Evolutionary conservation across 2,329 filamentous ascomycete genomes (phyloP).

Genomic region (Nothophaeocryptopus gaeumannii): DNA sequence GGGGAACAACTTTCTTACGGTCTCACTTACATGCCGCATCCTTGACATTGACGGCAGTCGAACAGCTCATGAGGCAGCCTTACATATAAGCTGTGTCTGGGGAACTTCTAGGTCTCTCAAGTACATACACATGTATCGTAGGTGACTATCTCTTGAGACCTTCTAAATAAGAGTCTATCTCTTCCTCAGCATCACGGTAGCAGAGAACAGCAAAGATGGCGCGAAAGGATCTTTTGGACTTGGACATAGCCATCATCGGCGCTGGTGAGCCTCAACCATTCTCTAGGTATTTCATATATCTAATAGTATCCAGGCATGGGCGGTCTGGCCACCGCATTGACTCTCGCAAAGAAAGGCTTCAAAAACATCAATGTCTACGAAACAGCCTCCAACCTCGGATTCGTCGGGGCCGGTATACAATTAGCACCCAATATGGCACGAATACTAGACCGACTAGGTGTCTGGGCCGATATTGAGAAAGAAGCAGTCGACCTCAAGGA

Average conservation of each 20-base stretch:
- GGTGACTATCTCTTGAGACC: too few relatives aligned
- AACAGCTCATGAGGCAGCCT: too few relatives aligned
- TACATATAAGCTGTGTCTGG: too few relatives aligned
- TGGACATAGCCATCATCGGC: slow-evolving; percentile 37
- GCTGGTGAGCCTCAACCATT: slow-evolving; percentile 26
- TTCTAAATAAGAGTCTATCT: too few relatives aligned
- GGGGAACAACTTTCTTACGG: slow-evolving; percentile 8
- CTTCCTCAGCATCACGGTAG: too few relatives aligned
- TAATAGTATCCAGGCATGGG: slow-evolving; percentile 63
- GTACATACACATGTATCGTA: too few relatives aligned
- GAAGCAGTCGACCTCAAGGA: slow-evolving; percentile 69
- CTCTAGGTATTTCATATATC: neutral
- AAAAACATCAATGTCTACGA: slow-evolving; percentile 72
- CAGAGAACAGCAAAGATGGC: slow-evolving; percentile 25
- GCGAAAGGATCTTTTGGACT: slow-evolving; percentile 31
- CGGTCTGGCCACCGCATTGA: slow-evolving; percentile 67
- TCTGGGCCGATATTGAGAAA: slow-evolving; percentile 67
- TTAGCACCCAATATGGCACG: slow-evolving; percentile 78
- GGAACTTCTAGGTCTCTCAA: too few relatives aligned
- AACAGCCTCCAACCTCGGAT: slow-evolving; percentile 68
- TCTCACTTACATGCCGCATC: slow-evolving; percentile 7
- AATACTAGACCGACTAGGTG: slow-evolving; percentile 69
- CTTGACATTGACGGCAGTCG: neutral
- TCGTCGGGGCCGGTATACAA: slow-evolving; percentile 82
- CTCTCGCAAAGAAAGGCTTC: slow-evolving; percentile 74